Base-by-base conservation (phyloP, 78 protist genomes). In the Dictyostelium purpureum region DNA sequence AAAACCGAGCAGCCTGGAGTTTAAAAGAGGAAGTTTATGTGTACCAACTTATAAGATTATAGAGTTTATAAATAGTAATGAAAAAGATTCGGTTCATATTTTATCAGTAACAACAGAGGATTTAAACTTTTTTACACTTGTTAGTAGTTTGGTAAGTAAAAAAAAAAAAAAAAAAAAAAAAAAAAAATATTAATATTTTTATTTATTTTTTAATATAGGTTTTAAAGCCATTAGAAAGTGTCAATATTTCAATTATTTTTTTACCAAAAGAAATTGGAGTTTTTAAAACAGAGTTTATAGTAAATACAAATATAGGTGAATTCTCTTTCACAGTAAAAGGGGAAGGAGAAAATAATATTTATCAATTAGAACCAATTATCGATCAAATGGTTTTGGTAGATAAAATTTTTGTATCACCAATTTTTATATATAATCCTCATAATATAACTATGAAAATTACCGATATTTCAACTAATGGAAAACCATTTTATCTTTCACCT, bases 381-480 rank as follows among this genome's bases (percentile, higher is more conserved):
- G 38, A 59, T 42, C 81, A 85, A 24, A 19, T 33, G 28, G 82
- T 85, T 4, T 57, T 74, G 14, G 9, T 66, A 11, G 65, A 73
- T 47, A 56, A 77, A 21, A 19, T 61, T 21, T 40, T 67, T 31
- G 24, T 66, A 57, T 63, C 65, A 11, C 74, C 92, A 21, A 59
- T 85, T 40, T 45, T 38, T 24, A 40, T 85, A 11, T 85, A 85
- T 67, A 85, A 85, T 35, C 92, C 92, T 31, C 82, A 85, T 73
- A 85, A 75, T 73, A 47, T 6, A 10, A 85, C 92, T 19, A 57
- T 85, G 77, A 73, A 45, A 35, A 85, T 85, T n/a, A 26, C 71
- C 16, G 76, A 73, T 61, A 73, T 85, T 4, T 61, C 76, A 26
- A 73, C 92, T 24, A 73, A 21, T 33, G 92, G 92, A 45, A 61